These are phyloP conservation scores for Veloboletus limbatus DNA, from an alignment of 1,284 basidiomycete genomes.

Conservation along the genomic window DNA sequence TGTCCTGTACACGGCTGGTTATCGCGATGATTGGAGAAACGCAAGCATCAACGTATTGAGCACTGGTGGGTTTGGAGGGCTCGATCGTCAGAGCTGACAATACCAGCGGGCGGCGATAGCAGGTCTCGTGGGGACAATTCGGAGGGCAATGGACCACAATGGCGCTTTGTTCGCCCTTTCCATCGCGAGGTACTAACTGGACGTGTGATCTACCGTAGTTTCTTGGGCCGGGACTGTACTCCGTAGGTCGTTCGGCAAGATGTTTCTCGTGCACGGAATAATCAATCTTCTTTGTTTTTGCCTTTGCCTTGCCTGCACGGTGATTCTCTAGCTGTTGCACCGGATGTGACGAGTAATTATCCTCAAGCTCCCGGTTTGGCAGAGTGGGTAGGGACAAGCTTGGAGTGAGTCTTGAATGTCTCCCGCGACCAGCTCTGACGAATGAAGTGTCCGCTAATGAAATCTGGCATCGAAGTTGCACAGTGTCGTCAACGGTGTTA, in stretches of 20 bases:
- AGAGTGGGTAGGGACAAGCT: slow-evolving; percentile 25
- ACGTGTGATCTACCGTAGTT: slow-evolving; percentile 21
- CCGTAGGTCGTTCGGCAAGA: slow-evolving; percentile 2
- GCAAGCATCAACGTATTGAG: slow-evolving; percentile 25
- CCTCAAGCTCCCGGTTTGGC: slow-evolving; percentile 5
- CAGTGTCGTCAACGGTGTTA: background rate
- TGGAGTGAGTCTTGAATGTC: slow-evolving; percentile 16
- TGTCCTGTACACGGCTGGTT: background rate
- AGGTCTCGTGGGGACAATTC: slow-evolving; percentile 22
- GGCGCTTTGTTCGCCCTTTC: slow-evolving; percentile 10
- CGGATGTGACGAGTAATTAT: background rate
- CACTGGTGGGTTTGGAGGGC: background rate
- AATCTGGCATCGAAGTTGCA: background rate
- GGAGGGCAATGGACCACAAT: slow-evolving; percentile 25
- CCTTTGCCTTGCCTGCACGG: slow-evolving; percentile 2
- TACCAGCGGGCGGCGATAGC: background rate
- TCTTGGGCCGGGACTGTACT: slow-evolving; percentile 1
- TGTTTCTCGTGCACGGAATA: background rate
- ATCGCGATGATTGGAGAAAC: slow-evolving; percentile 28
- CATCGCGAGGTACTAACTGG: slow-evolving; percentile 22
- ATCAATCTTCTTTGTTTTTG: slow-evolving; percentile 1
- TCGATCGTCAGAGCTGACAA: background rate
- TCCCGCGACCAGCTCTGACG: slow-evolving; percentile 25
- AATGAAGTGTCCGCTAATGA: slow-evolving; percentile 12
- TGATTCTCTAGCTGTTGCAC: background rate